phyloP scores from a whole-genome alignment of 169 alveolate species.

The Plasmodium vinckei region DNA sequence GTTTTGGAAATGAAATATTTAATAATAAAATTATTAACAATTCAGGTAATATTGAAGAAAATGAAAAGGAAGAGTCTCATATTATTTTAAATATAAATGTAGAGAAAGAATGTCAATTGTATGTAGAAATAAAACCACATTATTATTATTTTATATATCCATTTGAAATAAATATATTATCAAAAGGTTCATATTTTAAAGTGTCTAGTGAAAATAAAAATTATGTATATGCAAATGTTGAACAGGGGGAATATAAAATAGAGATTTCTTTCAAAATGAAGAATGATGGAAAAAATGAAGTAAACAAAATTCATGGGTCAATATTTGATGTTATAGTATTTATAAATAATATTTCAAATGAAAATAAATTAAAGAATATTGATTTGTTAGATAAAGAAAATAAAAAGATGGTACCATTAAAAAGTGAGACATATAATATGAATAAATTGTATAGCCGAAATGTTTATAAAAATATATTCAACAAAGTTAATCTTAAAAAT shows the following conservation, averaged over 20 bases:
- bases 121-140: constrained; percentile 60
- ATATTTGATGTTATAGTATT: constrained; percentile 42
- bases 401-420: too few species aligned
- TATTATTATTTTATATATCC: constrained; percentile 57
- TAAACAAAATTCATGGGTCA: too few species aligned
- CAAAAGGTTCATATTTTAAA: constrained; percentile 16
- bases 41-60: not conserved
- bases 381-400: too few species aligned
- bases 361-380: too few species aligned
- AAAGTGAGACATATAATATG: not conserved
- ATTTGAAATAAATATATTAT: constrained; percentile 9
- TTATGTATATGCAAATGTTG: constrained; percentile 9
- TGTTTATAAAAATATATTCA: constrained; percentile 22
- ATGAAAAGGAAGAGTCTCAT: not conserved
- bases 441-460: constrained; percentile 1
- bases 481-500: constrained; percentile 23
- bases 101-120: constrained; percentile 12
- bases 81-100: constrained; percentile 5
- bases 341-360: not conserved
- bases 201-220: constrained; percentile 20
- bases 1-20: not conserved
- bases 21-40: not conserved
- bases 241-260: constrained; percentile 39
- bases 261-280: not conserved
- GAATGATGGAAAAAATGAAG: not conserved